A percentile compares a stretch with the other conserved stretches of the same genome.
These are phyloP conservation scores for Syzygium grande DNA, from an alignment of 345 rosid species.

Conservation along the genomic window DNA sequence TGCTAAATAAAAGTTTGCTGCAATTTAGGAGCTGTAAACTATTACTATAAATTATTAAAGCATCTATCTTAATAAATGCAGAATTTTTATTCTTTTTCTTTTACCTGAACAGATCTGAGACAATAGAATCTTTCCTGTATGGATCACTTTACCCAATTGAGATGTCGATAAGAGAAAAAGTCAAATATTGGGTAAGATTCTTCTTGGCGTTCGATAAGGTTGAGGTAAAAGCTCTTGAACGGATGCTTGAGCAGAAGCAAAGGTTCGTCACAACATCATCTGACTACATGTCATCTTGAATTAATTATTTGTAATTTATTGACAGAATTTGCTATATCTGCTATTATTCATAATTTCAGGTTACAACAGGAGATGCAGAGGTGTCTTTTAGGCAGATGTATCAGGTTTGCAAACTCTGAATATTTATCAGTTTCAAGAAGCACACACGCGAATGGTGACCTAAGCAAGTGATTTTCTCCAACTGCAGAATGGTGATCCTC, in stretches of 20 bases:
- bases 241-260: conserved; percentile 90
- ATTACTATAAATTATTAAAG: neutral
- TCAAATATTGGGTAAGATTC: conserved; percentile 67
- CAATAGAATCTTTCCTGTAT: conserved; percentile 65
- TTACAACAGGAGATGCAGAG: conserved; percentile 96
- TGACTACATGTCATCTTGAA: neutral
- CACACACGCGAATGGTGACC: neutral
- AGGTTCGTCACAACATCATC: conserved; percentile 35
- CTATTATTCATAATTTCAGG: conserved; percentile 42
- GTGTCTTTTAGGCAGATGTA: conserved; percentile 68
- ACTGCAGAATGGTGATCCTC: conserved; percentile 69
- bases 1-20: neutral
- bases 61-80: neutral
- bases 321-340: neutral
- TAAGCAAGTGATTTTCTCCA: conserved; percentile 7
- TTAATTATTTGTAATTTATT: neutral
- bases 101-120: conserved; percentile 74
- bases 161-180: conserved; percentile 55
- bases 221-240: conserved; percentile 85
- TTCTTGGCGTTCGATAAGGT: conserved; percentile 76
- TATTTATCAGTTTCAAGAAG: neutral
- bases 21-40: neutral
- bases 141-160: conserved; percentile 61
- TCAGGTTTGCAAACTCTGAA: conserved; percentile 44
- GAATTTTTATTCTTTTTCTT: neutral